These are phyloP conservation scores for Angophora floribunda DNA, from an alignment of 345 rosid species.

Conservation along the genomic window DNA sequence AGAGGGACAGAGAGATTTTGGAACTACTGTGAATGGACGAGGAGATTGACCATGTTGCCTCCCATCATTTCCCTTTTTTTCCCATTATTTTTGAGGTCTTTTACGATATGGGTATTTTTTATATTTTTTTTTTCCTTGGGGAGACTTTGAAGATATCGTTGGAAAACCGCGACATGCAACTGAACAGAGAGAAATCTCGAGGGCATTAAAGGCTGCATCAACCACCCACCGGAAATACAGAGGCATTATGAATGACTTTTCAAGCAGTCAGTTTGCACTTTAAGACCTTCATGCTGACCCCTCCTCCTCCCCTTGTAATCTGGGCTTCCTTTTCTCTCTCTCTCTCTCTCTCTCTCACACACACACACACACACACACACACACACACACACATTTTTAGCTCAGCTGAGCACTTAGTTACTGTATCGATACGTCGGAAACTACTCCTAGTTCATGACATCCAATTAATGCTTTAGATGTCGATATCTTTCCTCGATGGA, in stretches of 20 bases:
- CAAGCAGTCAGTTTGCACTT: not conserved
- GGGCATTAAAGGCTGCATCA: slow-evolving; percentile 15
- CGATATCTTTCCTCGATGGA: not conserved
- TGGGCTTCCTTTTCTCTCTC: not conserved
- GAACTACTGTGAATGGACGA: not conserved
- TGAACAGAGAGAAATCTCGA: not conserved
- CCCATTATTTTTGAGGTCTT: not conserved
- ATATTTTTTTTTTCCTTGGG: not conserved
- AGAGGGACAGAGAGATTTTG: not conserved
- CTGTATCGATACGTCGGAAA: not conserved
- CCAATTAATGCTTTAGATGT: not conserved
- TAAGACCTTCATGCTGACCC: not conserved
- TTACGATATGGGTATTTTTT: not conserved
- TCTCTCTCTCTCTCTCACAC: too few species aligned
- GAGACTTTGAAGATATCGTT: slow-evolving; percentile 10
- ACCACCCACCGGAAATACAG: slow-evolving; percentile 28
- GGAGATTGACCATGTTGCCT: not conserved
- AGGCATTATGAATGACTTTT: not conserved
- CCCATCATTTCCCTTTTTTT: not conserved
- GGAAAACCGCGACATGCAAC: slow-evolving; percentile 12
- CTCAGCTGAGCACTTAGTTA: too few species aligned
- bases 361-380: too few species aligned
- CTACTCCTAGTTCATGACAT: not conserved
- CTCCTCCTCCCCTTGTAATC: not conserved
- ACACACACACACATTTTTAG: too few species aligned